Conservation (phyloP, 2,329 filamentous ascomycete genomes). For the Hymenoscyphus fraxineus region DNA sequence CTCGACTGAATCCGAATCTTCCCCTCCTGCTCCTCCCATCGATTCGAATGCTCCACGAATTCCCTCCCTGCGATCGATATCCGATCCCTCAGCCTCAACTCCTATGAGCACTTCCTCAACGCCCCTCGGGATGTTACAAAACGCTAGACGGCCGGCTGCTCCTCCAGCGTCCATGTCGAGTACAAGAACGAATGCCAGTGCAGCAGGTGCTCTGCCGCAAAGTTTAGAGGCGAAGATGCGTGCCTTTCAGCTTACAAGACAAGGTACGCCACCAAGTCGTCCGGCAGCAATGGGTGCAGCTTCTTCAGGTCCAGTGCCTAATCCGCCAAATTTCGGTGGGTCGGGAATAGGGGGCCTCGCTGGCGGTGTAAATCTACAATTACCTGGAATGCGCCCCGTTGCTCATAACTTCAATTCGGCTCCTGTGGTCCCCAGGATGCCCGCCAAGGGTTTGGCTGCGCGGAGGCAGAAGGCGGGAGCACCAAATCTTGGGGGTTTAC, state of each 20-base stretch:
- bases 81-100: conserved; percentile 50
- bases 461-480: conserved; percentile 52
- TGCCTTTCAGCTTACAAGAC: conserved; percentile 63
- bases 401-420: conserved; percentile 47
- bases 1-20: conserved; percentile 17
- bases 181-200: conserved; percentile 21
- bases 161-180: conserved; percentile 14
- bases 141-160: conserved; percentile 49
- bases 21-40: conserved; percentile 16
- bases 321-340: conserved; percentile 18
- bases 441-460: conserved; percentile 58
- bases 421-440: conserved; percentile 42
- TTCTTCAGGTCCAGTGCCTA: conserved; percentile 36
- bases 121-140: conserved; percentile 71
- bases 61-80: conserved; percentile 56
- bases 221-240: conserved; percentile 68
- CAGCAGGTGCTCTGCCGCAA: conserved; percentile 49
- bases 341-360: conserved; percentile 35
- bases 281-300: conserved; percentile 31
- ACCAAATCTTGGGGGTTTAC: conserved; percentile 48
- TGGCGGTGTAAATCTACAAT: conserved; percentile 38
- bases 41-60: conserved; percentile 42
- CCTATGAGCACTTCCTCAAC: conserved; percentile 81
- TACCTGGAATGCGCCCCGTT: conserved; percentile 43
- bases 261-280: conserved; percentile 48